These are phyloP conservation scores for Acanthamoeba divionensis DNA, from an alignment of 208 protist species.

Conservation along the genomic window DNA sequence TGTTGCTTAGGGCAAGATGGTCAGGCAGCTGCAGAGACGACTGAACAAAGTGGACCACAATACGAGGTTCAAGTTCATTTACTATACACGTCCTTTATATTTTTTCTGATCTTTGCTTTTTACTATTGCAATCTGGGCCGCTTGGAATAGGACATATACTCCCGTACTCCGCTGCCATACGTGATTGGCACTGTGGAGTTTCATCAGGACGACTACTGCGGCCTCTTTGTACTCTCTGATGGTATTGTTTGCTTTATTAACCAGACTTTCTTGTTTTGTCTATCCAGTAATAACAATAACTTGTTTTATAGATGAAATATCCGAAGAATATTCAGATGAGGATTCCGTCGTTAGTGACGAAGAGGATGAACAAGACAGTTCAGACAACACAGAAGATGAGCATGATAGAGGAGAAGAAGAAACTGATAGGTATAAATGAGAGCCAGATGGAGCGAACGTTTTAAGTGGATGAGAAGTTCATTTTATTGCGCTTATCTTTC, in stretches of 20 bases:
- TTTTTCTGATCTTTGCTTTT: no score
- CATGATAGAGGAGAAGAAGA: not conserved
- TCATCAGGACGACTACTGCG: conserved; percentile 68
- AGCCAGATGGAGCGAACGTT: not conserved
- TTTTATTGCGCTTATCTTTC: no score
- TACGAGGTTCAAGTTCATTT: no score
- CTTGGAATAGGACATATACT: conserved; percentile 58
- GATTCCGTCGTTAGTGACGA: conserved; percentile 9
- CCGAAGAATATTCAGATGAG: not conserved
- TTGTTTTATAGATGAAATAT: not conserved
- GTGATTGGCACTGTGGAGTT: conserved; percentile 77
- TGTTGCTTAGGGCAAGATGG: no score
- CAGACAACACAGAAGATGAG: not conserved
- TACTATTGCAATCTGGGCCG: no score
- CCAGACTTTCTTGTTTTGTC: not conserved
- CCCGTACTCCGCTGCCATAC: conserved; percentile 65
- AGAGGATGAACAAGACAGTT: not conserved
- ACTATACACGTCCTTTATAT: no score
- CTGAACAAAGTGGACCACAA: no score
- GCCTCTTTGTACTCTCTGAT: conserved; percentile 53
- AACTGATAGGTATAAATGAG: not conserved
- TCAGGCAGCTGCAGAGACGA: not conserved
- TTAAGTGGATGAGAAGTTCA: not conserved
- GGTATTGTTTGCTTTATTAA: not conserved
- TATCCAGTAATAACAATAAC: not conserved